Evolutionary conservation across 2,329 filamentous ascomycete genomes (phyloP).

Genomic region (Hyphodiscus sp.): DNA sequence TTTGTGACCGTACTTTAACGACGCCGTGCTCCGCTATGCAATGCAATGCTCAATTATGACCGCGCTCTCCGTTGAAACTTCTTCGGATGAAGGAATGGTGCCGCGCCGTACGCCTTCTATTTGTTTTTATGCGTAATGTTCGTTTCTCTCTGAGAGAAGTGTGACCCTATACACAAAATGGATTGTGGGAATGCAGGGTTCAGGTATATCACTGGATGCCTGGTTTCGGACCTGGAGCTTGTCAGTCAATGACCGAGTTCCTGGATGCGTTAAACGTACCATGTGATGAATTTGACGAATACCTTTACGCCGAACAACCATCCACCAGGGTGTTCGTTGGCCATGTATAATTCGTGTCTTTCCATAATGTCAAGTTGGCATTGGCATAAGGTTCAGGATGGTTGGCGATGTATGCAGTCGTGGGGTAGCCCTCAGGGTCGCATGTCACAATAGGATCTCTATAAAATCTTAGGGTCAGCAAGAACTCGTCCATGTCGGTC

Average conservation of each 20-base stretch:
- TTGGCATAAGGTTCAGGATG: slow-evolving; percentile 56
- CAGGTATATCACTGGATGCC: neutral
- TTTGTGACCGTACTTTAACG: neutral
- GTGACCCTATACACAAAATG: slow-evolving; percentile 18
- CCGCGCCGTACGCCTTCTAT: slow-evolving; percentile 7
- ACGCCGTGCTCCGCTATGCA: neutral
- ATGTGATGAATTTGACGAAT: neutral
- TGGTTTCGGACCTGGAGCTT: neutral
- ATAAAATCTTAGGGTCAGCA: neutral
- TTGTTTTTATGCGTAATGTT: slow-evolving; percentile 5
- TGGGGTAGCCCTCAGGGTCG: slow-evolving; percentile 60
- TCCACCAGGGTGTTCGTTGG: slow-evolving; percentile 57
- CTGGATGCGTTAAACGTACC: neutral
- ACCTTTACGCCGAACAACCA: slow-evolving; percentile 35
- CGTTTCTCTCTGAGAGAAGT: neutral
- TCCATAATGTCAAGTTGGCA: slow-evolving; percentile 56
- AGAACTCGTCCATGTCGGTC: neutral
- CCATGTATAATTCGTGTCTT: slow-evolving; percentile 47
- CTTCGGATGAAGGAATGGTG: neutral
- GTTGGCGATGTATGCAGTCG: slow-evolving; percentile 58
- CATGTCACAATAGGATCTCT: slow-evolving; percentile 45
- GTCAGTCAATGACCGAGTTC: neutral
- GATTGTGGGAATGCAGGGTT: neutral
- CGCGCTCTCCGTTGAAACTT: neutral
- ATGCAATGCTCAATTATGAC: neutral